Conservation (phyloP, 83 land plant species). For the Thuja plicata region DNA sequence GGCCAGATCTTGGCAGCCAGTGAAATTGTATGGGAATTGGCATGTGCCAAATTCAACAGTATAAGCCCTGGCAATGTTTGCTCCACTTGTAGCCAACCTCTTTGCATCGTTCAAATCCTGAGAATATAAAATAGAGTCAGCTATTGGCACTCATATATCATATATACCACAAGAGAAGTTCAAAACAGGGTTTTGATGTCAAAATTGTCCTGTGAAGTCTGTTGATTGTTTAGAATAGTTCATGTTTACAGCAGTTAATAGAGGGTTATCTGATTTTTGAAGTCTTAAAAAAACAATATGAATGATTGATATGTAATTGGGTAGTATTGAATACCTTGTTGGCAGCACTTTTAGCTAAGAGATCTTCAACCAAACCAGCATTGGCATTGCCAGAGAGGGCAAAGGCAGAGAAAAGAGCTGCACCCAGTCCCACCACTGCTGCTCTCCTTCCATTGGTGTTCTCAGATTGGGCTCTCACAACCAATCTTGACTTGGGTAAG, state of each 20-base stretch:
- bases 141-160: background rate
- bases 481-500: conserved; percentile 20
- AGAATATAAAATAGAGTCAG: background rate
- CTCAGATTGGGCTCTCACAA: background rate
- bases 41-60: conserved; percentile 84
- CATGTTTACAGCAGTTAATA: too few species aligned
- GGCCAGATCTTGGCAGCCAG: conserved; percentile 96
- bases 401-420: conserved; percentile 35
- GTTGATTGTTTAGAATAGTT: background rate
- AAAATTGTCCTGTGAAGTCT: background rate
- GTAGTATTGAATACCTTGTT: conserved; percentile 63
- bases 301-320: background rate
- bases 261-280: too few species aligned
- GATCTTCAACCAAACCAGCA: conserved; percentile 82
- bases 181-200: too few species aligned
- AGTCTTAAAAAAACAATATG: too few species aligned
- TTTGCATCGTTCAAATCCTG: conserved; percentile 94
- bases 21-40: conserved; percentile 95
- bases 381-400: conserved; percentile 63
- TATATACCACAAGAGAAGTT: too few species aligned
- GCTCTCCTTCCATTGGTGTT: conserved; percentile 34
- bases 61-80: conserved; percentile 86
- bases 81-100: conserved; percentile 88
- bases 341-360: conserved; percentile 79
- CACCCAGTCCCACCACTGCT: conserved; percentile 39